A percentile compares a stretch with the other conserved stretches of the same genome.
Evolutionary conservation across 2,329 filamentous ascomycete species (phyloP).

Genomic region (Dothidotthia symphoricarpi): DNA sequence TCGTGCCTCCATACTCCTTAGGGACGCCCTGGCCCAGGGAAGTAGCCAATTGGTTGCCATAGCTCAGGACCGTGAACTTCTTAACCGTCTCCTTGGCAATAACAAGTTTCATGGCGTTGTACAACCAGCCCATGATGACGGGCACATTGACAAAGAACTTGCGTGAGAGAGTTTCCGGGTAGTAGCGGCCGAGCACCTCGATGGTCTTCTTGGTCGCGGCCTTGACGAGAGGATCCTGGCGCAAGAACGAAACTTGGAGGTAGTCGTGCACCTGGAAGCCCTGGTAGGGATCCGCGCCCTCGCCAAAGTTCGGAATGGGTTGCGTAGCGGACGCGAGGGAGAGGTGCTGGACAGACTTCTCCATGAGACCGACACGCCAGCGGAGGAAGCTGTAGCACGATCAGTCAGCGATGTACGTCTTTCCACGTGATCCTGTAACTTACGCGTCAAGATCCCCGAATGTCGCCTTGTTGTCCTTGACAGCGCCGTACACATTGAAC

Average conservation of each 20-base stretch:
- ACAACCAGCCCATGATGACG: conserved; percentile 78
- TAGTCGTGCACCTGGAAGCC: conserved; percentile 95
- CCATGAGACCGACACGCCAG: conserved; percentile 90
- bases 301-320: conserved; percentile 67
- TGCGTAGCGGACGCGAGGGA: conserved; percentile 66
- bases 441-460: conserved; percentile 82
- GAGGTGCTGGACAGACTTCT: conserved; percentile 74
- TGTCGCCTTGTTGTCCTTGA: conserved; percentile 75
- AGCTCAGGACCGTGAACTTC: conserved; percentile 52
- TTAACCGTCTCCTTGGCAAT: conserved; percentile 50
- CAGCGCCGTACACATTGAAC: conserved; percentile 90
- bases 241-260: conserved; percentile 80
- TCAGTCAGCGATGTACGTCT: conserved; percentile 4
- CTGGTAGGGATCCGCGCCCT: conserved; percentile 75
- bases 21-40: conserved; percentile 69
- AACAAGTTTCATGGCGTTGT: conserved; percentile 48
- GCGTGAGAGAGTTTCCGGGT: conserved; percentile 83
- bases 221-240: conserved; percentile 74
- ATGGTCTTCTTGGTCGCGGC: conserved; percentile 78
- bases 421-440: background rate
- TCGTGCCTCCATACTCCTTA: conserved; percentile 75
- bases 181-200: conserved; percentile 73
- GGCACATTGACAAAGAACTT: conserved; percentile 98
- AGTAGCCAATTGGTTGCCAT: conserved; percentile 65
- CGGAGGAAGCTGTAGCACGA: conserved; percentile 68